Evolutionary conservation across 164 flowering plant genomes (phyloP).

Genomic region (Chimonanthus praecox): DNA sequence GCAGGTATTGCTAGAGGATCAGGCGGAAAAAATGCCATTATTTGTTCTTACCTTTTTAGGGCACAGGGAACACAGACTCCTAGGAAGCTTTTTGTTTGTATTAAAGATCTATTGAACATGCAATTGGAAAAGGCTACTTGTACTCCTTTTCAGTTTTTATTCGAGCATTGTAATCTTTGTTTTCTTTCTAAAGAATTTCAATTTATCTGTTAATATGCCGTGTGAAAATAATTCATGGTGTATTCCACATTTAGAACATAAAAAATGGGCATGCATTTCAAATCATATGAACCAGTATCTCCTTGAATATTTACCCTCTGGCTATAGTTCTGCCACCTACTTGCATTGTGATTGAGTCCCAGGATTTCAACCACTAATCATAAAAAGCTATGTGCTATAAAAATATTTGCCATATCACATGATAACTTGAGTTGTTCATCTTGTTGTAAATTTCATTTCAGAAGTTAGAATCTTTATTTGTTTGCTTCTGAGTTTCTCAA

Average conservation of each 20-base stretch:
- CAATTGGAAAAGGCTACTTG: too few relatives aligned
- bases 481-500: constrained; percentile 17
- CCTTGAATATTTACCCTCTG: background rate
- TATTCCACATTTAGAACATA: background rate
- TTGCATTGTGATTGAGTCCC: background rate
- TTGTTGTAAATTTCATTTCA: background rate
- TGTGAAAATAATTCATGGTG: too few relatives aligned
- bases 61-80: too few relatives aligned
- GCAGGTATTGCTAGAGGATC: too few relatives aligned
- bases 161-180: too few relatives aligned
- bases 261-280: background rate
- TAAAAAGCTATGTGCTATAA: background rate
- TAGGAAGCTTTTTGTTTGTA: too few relatives aligned
- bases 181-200: too few relatives aligned
- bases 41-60: too few relatives aligned
- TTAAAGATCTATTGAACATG: too few relatives aligned
- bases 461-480: background rate
- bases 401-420: constrained; percentile 1
- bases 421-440: background rate
- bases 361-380: background rate
- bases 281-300: background rate
- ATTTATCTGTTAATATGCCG: too few relatives aligned
- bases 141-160: too few relatives aligned
- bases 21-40: too few relatives aligned
- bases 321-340: background rate